Percentiles rank a stretch among this genome's conserved stretches.
Evolutionary conservation across 768 basidiomycete species (phyloP).

Genomic region (Glaciozyma antarctica): DNA sequence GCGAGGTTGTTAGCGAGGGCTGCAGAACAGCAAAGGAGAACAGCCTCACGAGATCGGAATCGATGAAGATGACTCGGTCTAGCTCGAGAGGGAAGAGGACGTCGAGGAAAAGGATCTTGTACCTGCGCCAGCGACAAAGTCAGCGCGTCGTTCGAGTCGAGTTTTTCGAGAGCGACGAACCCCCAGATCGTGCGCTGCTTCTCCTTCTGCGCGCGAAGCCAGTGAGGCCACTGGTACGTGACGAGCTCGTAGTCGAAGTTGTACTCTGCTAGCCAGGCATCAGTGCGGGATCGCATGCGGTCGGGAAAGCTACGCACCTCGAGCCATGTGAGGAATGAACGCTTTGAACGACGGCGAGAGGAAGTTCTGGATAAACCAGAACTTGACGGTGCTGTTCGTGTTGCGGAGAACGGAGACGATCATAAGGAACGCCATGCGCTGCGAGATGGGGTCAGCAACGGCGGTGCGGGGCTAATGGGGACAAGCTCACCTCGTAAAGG

Average conservation of each 20-base stretch:
- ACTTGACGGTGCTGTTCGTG: slow-evolving; percentile 89
- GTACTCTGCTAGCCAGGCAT: slow-evolving; percentile 56
- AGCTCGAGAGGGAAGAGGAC: slow-evolving; percentile 98
- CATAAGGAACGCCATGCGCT: slow-evolving; percentile 99
- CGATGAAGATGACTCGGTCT: slow-evolving; percentile 98
- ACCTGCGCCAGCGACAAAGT: slow-evolving; percentile 39
- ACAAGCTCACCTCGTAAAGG: slow-evolving; percentile 69
- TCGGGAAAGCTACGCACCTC: background rate
- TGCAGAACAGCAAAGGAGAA: background rate
- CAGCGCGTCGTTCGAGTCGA: background rate
- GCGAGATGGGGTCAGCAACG: slow-evolving; percentile 2
- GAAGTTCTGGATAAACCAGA: slow-evolving; percentile 99
- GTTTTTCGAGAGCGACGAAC: slow-evolving; percentile 25
- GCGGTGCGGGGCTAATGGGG: background rate
- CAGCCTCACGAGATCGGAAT: slow-evolving; percentile 63
- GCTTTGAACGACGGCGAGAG: slow-evolving; percentile 81
- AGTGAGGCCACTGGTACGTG: slow-evolving; percentile 98
- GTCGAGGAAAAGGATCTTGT: slow-evolving; percentile 98
- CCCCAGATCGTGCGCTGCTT: slow-evolving; percentile 99
- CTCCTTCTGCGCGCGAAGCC: slow-evolving; percentile 92
- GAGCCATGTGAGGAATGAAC: slow-evolving; percentile 27
- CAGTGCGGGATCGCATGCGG: background rate
- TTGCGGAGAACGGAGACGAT: slow-evolving; percentile 89
- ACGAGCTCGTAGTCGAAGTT: slow-evolving; percentile 93
- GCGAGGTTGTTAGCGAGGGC: slow-evolving; percentile 5